phyloP scores from a whole-genome alignment of 2,329 filamentous ascomycete genomes.

The Ophiocordyceps unilateralis region DNA sequence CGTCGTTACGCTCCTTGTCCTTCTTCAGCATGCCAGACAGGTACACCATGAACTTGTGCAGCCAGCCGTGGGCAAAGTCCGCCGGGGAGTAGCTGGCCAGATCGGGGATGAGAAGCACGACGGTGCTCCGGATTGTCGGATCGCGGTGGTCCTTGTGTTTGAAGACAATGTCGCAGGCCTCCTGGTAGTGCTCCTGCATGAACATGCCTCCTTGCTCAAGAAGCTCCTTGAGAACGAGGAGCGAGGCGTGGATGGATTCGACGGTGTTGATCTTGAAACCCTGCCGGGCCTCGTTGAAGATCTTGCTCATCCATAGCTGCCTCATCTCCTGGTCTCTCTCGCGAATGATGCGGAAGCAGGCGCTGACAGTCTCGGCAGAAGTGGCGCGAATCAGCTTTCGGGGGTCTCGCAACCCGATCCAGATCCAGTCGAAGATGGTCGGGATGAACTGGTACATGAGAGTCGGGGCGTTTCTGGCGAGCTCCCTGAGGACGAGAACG shows the following conservation, averaged over 20 bases:
- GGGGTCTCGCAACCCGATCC: constrained; percentile 79
- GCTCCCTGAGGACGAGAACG: constrained; percentile 75
- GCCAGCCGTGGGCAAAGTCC: constrained; percentile 72
- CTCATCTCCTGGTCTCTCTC: constrained; percentile 82
- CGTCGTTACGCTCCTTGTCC: constrained; percentile 83
- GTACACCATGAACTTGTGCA: constrained; percentile 96
- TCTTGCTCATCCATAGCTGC: constrained; percentile 73
- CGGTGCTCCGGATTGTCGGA: constrained; percentile 68
- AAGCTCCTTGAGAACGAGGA: constrained; percentile 82
- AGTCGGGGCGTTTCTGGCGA: constrained; percentile 84
- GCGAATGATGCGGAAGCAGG: constrained; percentile 89
- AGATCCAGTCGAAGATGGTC: constrained; percentile 91
- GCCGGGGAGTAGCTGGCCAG: constrained; percentile 82
- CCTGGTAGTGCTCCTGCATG: constrained; percentile 88
- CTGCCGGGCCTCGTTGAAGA: constrained; percentile 68
- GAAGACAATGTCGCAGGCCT: constrained; percentile 83
- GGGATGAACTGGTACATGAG: constrained; percentile 90
- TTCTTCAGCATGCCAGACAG: constrained; percentile 86
- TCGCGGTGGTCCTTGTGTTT: constrained; percentile 90
- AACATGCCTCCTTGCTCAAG: constrained; percentile 96
- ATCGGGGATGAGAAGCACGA: constrained; percentile 81
- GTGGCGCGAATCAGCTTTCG: constrained; percentile 85
- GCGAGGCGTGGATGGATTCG: constrained; percentile 83
- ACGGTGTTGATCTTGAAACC: constrained; percentile 68
- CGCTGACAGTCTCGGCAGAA: constrained; percentile 81